Evolutionary conservation across 2,329 filamentous ascomycete genomes (phyloP).

Genomic region (Bisporella sp.): DNA sequence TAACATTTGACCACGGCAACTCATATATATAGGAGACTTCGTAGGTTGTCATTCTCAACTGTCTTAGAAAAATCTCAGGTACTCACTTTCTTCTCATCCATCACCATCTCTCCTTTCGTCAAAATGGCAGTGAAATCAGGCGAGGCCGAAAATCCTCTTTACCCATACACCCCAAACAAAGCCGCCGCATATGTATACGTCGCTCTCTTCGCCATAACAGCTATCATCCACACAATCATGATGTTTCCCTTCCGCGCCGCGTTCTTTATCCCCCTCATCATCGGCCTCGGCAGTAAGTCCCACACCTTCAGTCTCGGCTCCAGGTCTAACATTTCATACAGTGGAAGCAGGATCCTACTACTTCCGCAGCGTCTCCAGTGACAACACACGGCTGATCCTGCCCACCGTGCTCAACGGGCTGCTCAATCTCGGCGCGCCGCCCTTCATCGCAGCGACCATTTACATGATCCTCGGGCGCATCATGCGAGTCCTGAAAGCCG

Average conservation of each 20-base stretch:
- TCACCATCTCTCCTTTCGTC: too few species aligned
- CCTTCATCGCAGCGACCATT: slow-evolving; percentile 36
- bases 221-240: slow-evolving; percentile 8
- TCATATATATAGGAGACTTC: too few species aligned
- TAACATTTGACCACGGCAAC: too few species aligned
- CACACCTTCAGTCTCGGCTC: background rate
- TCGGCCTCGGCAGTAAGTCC: slow-evolving; percentile 12
- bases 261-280: slow-evolving; percentile 13
- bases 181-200: slow-evolving; percentile 12
- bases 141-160: background rate
- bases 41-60: too few species aligned
- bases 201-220: slow-evolving; percentile 10
- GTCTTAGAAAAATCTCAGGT: too few species aligned
- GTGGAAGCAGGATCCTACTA: slow-evolving; percentile 13
- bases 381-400: background rate
- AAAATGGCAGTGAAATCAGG: background rate
- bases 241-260: slow-evolving; percentile 11
- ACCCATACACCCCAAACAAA: slow-evolving; percentile 9
- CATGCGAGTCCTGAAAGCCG: slow-evolving; percentile 31
- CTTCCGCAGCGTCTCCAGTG: slow-evolving; percentile 1
- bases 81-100: too few species aligned
- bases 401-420: slow-evolving; percentile 34
- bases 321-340: background rate
- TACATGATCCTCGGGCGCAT: slow-evolving; percentile 40
- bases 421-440: slow-evolving; percentile 35